phyloP scores from a whole-genome alignment of 805 yeast genomes.

The Candida palmyrensis region DNA sequence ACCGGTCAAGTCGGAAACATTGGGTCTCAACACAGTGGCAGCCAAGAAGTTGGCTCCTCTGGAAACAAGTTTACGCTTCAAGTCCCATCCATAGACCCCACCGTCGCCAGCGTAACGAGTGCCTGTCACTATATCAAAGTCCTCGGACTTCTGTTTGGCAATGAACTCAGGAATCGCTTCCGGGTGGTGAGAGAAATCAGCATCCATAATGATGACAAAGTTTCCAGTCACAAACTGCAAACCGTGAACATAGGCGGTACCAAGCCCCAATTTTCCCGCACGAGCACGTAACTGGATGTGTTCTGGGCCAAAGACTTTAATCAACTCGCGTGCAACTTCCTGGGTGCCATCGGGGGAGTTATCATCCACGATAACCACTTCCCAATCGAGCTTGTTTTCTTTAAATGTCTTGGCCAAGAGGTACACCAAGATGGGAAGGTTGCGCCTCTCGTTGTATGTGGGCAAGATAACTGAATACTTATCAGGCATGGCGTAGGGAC shows the following conservation, averaged over 20 bases:
- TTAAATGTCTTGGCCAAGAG: constrained; percentile 64
- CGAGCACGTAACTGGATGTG: constrained; percentile 65
- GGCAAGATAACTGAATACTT: constrained; percentile 75
- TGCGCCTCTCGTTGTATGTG: constrained; percentile 68
- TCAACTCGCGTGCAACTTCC: constrained; percentile 58
- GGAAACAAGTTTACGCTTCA: constrained; percentile 70
- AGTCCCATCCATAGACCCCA: constrained; percentile 82
- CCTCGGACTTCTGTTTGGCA: constrained; percentile 48
- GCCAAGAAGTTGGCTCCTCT: constrained; percentile 81
- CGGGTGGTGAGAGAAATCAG: constrained; percentile 80
- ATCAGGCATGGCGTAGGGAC: constrained; percentile 9
- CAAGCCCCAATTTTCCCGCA: constrained; percentile 73
- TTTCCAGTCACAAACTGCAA: constrained; percentile 66
- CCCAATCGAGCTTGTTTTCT: constrained; percentile 61
- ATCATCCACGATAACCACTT: constrained; percentile 72
- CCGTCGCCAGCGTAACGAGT: constrained; percentile 79
- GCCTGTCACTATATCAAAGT: constrained; percentile 51
- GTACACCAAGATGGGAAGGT: constrained; percentile 62
- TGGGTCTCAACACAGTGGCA: constrained; percentile 62
- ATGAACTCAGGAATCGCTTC: constrained; percentile 75
- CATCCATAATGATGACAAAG: constrained; percentile 78
- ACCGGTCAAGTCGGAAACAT: constrained; percentile 72
- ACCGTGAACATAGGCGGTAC: constrained; percentile 79
- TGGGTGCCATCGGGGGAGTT: constrained; percentile 82
- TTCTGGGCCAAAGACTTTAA: constrained; percentile 51